Base-by-base conservation (phyloP, 768 basidiomycete genomes). In the Boletales sp. region DNA sequence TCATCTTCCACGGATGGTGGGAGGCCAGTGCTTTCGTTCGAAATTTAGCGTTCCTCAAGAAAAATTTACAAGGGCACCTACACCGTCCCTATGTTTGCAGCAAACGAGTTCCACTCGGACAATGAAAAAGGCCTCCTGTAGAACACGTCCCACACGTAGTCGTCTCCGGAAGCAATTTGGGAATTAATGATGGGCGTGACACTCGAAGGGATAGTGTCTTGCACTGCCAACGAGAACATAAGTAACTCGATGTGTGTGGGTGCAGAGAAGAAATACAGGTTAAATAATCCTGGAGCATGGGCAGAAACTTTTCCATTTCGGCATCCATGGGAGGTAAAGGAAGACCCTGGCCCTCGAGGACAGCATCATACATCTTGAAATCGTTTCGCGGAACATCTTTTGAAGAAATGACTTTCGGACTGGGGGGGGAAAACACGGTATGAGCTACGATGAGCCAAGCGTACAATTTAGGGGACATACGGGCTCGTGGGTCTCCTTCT, bases 91-190 rank as follows among this genome's bases (percentile, higher is more conserved):
- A 86, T 69, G 40, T 77, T 77, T 6, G 80, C 78, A 2, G 72
- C 73, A 8, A 72, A 73, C 17, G 78, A 74, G 47, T 79, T 80
- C 77, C 83, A 82, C 65, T 86, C 82, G 15, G 74, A 74, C 36
- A 81, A 64, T 11, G 80, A 75, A 17, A 76, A 74, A 0, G 84
- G 83, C 19, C 82, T 74, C 54, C 85, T 86, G 57, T 88, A 90
- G 61, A 90, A 91, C 18, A 91, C 80, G 59, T 91, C 89, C 81
- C 84, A 90, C 19, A 91, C 89, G 55, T 87, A 91, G 57, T 90
- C 89, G 24, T 76, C 76, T 5, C 63, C n/a, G 49, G 57, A 18
- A 13, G 35, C 1, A 6, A 14, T 31, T 38, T 48, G 17, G 12
- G 39, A 13, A 27, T 34, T 30, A 32, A 39, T 10, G 18, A 19